Conservation (phyloP, 805 yeast species). For the Spathaspora passalidarum region DNA sequence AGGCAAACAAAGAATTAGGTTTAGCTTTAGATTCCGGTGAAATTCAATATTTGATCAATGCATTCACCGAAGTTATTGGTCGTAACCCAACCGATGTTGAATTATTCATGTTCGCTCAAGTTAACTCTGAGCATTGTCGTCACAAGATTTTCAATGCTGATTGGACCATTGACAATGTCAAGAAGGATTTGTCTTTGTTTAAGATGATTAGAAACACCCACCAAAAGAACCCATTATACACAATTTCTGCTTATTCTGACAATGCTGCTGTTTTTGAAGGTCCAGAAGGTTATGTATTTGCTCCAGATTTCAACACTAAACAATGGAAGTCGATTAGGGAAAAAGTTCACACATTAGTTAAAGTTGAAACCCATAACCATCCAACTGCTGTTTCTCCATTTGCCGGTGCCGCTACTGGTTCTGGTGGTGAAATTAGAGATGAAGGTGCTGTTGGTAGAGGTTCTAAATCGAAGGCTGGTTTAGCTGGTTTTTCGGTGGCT, state of each 20-base stretch:
- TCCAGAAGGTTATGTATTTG: slow-evolving; percentile 67
- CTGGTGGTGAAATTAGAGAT: slow-evolving; percentile 99
- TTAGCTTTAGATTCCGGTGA: slow-evolving; percentile 94
- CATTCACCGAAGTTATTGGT: slow-evolving; percentile 71
- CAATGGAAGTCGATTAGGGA: slow-evolving; percentile 76
- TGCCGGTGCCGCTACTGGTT: slow-evolving; percentile 99
- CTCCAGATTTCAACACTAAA: slow-evolving; percentile 73
- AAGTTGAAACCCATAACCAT: slow-evolving; percentile 98
- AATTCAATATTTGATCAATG: slow-evolving; percentile 78
- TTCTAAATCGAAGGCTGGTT: slow-evolving; percentile 93
- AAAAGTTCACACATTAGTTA: slow-evolving; percentile 81
- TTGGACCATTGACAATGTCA: slow-evolving; percentile 89
- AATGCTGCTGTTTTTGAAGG: slow-evolving; percentile 96
- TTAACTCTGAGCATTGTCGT: slow-evolving; percentile 98
- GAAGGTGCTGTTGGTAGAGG: slow-evolving; percentile 99
- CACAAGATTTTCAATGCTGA: slow-evolving; percentile 98
- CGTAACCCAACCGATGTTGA: slow-evolving; percentile 98
- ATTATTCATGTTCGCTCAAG: slow-evolving; percentile 98
- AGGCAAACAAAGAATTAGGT: slow-evolving; percentile 82
- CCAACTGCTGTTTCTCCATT: slow-evolving; percentile 99
- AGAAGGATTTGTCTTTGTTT: slow-evolving; percentile 74
- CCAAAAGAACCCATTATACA: slow-evolving; percentile 69
- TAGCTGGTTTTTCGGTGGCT: slow-evolving; percentile 88
- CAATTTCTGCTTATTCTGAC: slow-evolving; percentile 93
- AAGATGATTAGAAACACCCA: slow-evolving; percentile 96